A percentile compares a stretch with the other conserved stretches of the same genome.
Conservation (phyloP, 1,284 basidiomycete species). For the Entoloma clypeatum region DNA sequence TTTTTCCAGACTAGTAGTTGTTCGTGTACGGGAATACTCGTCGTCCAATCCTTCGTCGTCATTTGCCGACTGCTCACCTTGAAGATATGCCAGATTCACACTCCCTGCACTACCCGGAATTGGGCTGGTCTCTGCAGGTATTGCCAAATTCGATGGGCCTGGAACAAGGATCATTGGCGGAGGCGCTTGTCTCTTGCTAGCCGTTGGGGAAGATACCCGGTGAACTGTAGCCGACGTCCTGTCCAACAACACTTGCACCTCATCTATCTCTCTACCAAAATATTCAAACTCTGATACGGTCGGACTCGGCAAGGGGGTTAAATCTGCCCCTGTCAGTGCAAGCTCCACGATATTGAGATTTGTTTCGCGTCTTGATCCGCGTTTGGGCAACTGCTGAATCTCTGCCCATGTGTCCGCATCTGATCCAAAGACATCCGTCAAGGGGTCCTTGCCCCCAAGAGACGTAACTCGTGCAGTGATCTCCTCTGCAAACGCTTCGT, state of each 20-base stretch:
- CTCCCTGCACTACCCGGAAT: conserved; percentile 25
- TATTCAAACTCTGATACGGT: conserved; percentile 31
- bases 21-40: conserved; percentile 37
- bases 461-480: conserved; percentile 31
- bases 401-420: conserved; percentile 62
- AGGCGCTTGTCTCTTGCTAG: conserved; percentile 37
- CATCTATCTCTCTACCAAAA: conserved; percentile 36
- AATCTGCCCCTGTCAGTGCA: conserved; percentile 47
- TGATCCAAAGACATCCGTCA: conserved; percentile 45
- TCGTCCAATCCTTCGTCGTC: conserved; percentile 28
- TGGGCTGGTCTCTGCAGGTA: conserved; percentile 26
- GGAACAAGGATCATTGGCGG: conserved; percentile 48
- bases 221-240: conserved; percentile 32
- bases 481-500: conserved; percentile 29
- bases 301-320: conserved; percentile 37
- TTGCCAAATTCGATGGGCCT: conserved; percentile 22
- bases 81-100: conserved; percentile 31
- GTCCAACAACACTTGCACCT: conserved; percentile 43
- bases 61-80: conserved; percentile 15
- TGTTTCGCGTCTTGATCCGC: conserved; percentile 22
- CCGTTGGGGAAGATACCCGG: conserved; percentile 25
- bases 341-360: conserved; percentile 51
- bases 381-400: conserved; percentile 36
- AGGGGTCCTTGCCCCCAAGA: conserved; percentile 30
- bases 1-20: conserved; percentile 52